Base-by-base conservation (phyloP, 805 yeast genomes). In the Candida silvatica region DNA sequence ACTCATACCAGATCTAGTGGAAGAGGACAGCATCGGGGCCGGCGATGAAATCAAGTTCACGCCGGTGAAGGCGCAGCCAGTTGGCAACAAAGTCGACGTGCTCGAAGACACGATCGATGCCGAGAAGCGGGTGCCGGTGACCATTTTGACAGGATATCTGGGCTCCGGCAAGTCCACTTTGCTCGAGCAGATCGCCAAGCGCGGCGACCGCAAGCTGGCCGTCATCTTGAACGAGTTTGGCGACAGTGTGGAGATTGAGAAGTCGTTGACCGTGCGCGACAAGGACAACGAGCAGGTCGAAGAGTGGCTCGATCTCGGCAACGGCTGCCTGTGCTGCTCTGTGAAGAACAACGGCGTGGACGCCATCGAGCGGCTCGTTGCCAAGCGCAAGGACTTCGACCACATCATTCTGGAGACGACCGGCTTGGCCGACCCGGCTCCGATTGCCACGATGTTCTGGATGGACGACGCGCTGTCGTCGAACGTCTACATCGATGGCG, bases 361-460 rank as follows among this genome's bases (percentile, higher is more conserved):
- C 28, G 98, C 98, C 0, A 87, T 92, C 36, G 98, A 92, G 55
- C 74, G 84, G 38, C 69, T 92, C 46, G 77, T 90, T 40, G 79
- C 76, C 20, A 70, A 77, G 35, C 79, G 74, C 22, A 69, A 70
- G 34, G 59, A 52, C 1, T 87, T 90, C 34, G 98, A 92, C 57
- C 82, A 90, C 51, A 87, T 92, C n/a, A 55, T 92, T 17, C 62
- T 92, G 35, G 98, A 92, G 52, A 92, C 98, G 0, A 86, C 95
- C 0, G 98, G 98, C 0, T 69, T 92, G 12, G 98, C 98, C 0
- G 97, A 92, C 52, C 98, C 98, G 0, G 97, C 88, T 0, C 97
- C 97, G 0, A 86, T 92, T 19, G 96, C 97, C 4, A 74, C 78
- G 43, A 90, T 90, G 96, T 92, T 92, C 58, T 92, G 98, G 98